phyloP scores from a whole-genome alignment of 805 yeast genomes.

The Schwanniomyces occidentalis region DNA sequence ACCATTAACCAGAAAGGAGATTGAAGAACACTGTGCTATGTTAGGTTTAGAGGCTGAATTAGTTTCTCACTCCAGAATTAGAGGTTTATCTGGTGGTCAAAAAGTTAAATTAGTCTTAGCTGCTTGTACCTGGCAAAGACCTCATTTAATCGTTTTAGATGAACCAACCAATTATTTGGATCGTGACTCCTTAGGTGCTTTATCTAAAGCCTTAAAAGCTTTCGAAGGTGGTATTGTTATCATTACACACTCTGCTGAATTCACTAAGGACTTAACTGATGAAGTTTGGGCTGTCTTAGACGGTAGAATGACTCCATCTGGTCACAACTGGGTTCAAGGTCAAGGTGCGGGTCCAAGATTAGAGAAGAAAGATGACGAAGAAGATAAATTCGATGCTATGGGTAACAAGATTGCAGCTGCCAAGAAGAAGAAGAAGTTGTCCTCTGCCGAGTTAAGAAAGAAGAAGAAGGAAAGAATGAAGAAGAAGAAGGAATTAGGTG shows the following conservation, averaged over 20 bases:
- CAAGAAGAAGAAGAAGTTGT: slow-evolving; percentile 96
- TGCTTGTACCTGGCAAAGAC: slow-evolving; percentile 99
- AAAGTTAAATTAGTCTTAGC: slow-evolving; percentile 99
- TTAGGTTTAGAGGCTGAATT: slow-evolving; percentile 98
- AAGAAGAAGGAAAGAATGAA: slow-evolving; percentile 99
- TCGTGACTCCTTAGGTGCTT: slow-evolving; percentile 99
- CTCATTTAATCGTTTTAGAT: slow-evolving; percentile 98
- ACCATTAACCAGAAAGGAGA: slow-evolving; percentile 99
- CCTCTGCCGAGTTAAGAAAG: slow-evolving; percentile 99
- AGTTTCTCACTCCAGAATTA: slow-evolving; percentile 99
- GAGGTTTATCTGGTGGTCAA: slow-evolving; percentile 99
- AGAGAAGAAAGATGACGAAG: slow-evolving; percentile 95
- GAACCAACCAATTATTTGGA: slow-evolving; percentile 99
- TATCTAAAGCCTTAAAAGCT: slow-evolving; percentile 97
- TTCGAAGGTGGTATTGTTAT: slow-evolving; percentile 99
- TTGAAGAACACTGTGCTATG: slow-evolving; percentile 98
- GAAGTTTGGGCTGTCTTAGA: slow-evolving; percentile 99
- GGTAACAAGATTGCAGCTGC: slow-evolving; percentile 98
- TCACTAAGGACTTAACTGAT: slow-evolving; percentile 98
- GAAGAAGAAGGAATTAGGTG: slow-evolving; percentile 99
- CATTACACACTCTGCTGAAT: slow-evolving; percentile 99
- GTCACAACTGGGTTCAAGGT: slow-evolving; percentile 99
- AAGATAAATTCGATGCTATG: slow-evolving; percentile 99
- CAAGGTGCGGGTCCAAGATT: slow-evolving; percentile 99
- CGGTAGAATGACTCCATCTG: slow-evolving; percentile 99